Conservation (phyloP, 2,329 filamentous ascomycete genomes). For the Claviceps sorghi region DNA sequence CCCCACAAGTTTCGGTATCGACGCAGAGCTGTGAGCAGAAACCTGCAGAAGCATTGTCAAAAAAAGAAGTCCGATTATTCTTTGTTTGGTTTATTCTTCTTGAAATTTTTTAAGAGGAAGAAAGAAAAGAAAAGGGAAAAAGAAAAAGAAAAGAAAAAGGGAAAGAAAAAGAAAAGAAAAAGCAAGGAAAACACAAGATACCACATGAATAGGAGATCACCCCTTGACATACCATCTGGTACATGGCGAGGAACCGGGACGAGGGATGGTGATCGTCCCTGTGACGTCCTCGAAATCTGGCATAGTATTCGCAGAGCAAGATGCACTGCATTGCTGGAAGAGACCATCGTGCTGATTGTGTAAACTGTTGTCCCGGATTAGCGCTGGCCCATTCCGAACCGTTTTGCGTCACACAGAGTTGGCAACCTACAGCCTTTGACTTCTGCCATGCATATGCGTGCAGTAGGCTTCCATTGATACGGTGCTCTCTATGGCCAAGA, state of each 20-base stretch:
- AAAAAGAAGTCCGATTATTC: neutral
- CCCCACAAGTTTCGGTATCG: neutral
- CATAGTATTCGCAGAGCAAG: slow-evolving; percentile 39
- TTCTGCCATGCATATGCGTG: slow-evolving; percentile 37
- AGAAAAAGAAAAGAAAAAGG: neutral
- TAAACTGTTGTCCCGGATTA: slow-evolving; percentile 21
- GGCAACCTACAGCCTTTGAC: slow-evolving; percentile 31
- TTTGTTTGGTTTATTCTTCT: neutral
- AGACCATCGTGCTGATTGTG: slow-evolving; percentile 23
- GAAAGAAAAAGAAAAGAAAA: slow-evolving; percentile 5
- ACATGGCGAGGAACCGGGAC: slow-evolving; percentile 33
- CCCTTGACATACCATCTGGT: slow-evolving; percentile 35
- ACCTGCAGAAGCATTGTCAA: slow-evolving; percentile 1
- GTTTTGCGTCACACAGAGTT: neutral
- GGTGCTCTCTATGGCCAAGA: slow-evolving; percentile 32
- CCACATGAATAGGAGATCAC: neutral
- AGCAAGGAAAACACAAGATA: neutral
- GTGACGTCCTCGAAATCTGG: slow-evolving; percentile 37
- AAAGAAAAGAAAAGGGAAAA: neutral
- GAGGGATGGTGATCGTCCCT: slow-evolving; percentile 32
- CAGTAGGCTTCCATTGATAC: slow-evolving; percentile 33
- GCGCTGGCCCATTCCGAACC: neutral
- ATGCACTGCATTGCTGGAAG: slow-evolving; percentile 38
- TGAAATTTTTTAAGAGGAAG: too few relatives aligned
- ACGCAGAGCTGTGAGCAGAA: neutral